These are phyloP conservation scores for Talaromyces sp. DNA, from an alignment of 2,329 filamentous ascomycete genomes.

Conservation along the genomic window DNA sequence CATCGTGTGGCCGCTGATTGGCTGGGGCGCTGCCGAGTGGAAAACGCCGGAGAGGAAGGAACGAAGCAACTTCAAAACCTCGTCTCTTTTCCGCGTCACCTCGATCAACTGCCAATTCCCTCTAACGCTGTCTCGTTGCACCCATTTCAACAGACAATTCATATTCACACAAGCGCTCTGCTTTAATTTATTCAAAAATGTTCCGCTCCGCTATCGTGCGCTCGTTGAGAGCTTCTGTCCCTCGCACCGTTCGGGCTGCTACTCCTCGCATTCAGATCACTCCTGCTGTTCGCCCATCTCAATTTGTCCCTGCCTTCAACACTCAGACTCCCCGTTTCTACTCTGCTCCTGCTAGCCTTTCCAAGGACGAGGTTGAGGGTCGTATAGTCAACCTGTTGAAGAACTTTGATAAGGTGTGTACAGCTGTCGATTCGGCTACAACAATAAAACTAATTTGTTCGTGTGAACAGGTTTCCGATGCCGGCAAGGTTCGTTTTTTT, in stretches of 20 bases:
- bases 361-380: constrained; percentile 81
- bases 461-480: constrained; percentile 34
- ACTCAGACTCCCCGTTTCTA: constrained; percentile 77
- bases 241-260: constrained; percentile 53
- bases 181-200: constrained; percentile 58
- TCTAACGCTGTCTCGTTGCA: constrained; percentile 21
- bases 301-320: constrained; percentile 60
- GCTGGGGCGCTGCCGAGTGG: constrained; percentile 28
- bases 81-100: constrained; percentile 22
- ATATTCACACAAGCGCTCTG: constrained; percentile 5
- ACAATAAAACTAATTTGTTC: constrained; percentile 15
- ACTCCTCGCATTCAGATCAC: constrained; percentile 60
- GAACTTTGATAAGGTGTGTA: constrained; percentile 91
- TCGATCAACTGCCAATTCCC: constrained; percentile 18
- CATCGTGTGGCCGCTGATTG: constrained; percentile 40
- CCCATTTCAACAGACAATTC: not conserved
- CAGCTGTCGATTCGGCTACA: not conserved
- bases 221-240: constrained; percentile 60
- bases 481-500: constrained; percentile 37
- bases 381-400: constrained; percentile 89
- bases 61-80: constrained; percentile 16
- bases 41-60: constrained; percentile 24
- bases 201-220: constrained; percentile 84
- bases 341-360: constrained; percentile 73
- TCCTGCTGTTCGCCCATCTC: constrained; percentile 60